phyloP scores from a whole-genome alignment of 2,329 filamentous ascomycete species.

The Cladophialophora immunda region DNA sequence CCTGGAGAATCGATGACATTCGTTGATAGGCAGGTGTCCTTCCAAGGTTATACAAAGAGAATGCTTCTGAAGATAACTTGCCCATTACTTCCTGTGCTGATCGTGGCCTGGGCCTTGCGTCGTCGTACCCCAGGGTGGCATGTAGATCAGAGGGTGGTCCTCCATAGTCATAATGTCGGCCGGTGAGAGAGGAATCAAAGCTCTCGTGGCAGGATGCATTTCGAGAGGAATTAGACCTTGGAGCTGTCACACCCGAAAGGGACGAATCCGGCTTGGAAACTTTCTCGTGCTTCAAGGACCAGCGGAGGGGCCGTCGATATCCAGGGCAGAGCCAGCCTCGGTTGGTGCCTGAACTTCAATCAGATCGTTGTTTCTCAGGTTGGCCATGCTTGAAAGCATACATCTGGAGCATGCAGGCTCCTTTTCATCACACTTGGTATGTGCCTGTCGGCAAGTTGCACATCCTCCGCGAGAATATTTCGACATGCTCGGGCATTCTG shows the following conservation, averaged over 20 bases:
- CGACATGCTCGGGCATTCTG: conserved; percentile 10
- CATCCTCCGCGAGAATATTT: conserved; percentile 22
- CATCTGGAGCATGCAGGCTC: conserved; percentile 22
- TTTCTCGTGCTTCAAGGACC: conserved; percentile 21
- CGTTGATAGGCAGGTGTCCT: background rate
- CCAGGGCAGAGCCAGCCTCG: conserved; percentile 19
- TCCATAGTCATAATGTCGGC: background rate
- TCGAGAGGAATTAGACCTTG: background rate
- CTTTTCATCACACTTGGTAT: conserved; percentile 19
- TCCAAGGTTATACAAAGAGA: background rate
- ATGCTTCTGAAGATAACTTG: background rate
- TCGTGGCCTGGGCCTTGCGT: background rate
- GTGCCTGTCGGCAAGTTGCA: conserved; percentile 5
- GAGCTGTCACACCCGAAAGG: background rate
- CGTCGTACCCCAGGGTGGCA: background rate
- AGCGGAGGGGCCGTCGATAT: conserved; percentile 15
- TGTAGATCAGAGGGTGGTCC: background rate
- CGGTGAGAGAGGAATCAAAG: background rate
- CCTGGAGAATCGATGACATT: background rate
- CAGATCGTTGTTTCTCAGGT: background rate
- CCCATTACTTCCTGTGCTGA: background rate
- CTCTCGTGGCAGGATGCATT: background rate
- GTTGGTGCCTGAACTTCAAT: conserved; percentile 11
- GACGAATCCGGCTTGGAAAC: background rate
- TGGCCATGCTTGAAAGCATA: conserved; percentile 1